Conservation (phyloP, 1,284 basidiomycete genomes). For the Marasmius tenuissimus region DNA sequence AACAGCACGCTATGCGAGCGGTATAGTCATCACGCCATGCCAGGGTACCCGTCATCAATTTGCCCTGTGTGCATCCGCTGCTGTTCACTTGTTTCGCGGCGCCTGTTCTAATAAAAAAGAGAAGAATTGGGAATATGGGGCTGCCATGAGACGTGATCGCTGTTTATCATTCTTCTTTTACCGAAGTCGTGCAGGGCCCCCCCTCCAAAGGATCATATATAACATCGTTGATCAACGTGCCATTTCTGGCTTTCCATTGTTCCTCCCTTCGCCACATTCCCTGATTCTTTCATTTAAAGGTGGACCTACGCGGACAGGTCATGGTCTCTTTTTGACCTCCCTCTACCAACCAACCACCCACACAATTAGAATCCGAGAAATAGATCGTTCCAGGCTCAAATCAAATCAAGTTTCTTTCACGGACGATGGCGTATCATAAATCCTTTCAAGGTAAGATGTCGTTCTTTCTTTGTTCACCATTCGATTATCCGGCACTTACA, state of each 20-base stretch:
- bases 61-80: neutral
- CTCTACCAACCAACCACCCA: neutral
- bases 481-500: neutral
- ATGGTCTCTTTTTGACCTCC: neutral
- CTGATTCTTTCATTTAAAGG: neutral
- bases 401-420: neutral
- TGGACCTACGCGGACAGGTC: neutral
- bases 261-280: constrained; percentile 1
- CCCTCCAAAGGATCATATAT: neutral
- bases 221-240: neutral
- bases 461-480: neutral
- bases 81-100: neutral
- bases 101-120: neutral
- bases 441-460: neutral
- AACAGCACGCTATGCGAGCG: neutral
- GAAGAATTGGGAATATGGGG: neutral
- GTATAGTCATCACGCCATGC: neutral
- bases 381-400: neutral
- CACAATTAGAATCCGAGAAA: neutral
- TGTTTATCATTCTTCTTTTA: constrained; percentile 4
- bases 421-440: neutral
- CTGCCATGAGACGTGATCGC: neutral
- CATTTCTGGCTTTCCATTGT: constrained; percentile 1
- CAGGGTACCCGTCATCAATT: neutral
- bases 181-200: neutral